Evolutionary conservation across 2,329 filamentous ascomycete species (phyloP).

Genomic region (Xylaria arbuscula): DNA sequence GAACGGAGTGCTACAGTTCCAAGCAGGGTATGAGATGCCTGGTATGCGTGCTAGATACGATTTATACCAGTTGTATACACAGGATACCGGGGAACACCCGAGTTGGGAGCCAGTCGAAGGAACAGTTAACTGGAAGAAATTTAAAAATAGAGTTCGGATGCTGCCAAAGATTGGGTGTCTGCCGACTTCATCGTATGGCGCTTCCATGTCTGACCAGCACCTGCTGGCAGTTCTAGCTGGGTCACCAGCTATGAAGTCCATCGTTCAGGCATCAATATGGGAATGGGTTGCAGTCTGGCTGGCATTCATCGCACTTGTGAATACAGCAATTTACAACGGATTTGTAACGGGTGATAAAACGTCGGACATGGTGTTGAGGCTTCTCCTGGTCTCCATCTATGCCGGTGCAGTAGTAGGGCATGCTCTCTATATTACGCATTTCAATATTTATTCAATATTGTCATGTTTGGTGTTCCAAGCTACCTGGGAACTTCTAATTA

Average conservation of each 20-base stretch:
- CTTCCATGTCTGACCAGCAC: background rate
- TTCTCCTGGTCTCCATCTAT: background rate
- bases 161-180: background rate
- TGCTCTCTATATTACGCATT: background rate
- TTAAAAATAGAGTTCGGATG: background rate
- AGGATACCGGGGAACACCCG: background rate
- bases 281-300: background rate
- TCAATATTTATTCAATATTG: background rate
- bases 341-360: background rate
- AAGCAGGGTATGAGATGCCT: no score
- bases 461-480: background rate
- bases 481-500: slow-evolving; percentile 1
- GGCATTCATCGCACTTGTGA: background rate
- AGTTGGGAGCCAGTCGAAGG: background rate
- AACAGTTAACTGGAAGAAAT: background rate
- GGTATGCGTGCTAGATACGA: background rate
- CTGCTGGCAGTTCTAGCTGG: background rate
- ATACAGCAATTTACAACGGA: background rate
- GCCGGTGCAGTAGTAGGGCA: background rate
- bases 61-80: background rate
- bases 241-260: background rate
- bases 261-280: background rate
- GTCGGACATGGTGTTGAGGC: background rate
- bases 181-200: background rate
- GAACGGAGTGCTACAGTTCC: background rate